Evolutionary conservation across 78 protist genomes (phyloP).

Genomic region (Dictyostelium capitatum): DNA sequence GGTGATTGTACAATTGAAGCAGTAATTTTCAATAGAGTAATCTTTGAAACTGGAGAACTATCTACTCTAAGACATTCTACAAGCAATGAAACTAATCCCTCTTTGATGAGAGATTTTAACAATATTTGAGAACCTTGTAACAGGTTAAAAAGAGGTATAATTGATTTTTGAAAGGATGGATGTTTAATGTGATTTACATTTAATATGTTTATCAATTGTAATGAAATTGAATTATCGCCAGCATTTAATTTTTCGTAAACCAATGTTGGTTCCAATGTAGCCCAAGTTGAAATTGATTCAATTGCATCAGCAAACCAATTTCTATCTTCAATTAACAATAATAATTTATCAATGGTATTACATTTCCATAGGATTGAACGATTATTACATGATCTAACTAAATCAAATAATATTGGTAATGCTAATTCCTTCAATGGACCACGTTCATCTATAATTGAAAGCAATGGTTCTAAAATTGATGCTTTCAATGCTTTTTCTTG

Average conservation of each 20-base stretch:
- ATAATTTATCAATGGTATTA: constrained; percentile 31
- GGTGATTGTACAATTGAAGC: constrained; percentile 13
- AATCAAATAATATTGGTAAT: constrained; percentile 68
- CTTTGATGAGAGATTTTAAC: constrained; percentile 34
- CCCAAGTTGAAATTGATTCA: constrained; percentile 74
- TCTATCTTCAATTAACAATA: constrained; percentile 24
- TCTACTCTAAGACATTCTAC: constrained; percentile 42
- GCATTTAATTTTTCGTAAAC: constrained; percentile 28
- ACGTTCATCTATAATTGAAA: constrained; percentile 29
- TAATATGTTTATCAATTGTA: constrained; percentile 5
- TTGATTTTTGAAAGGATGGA: constrained; percentile 74
- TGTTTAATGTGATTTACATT: constrained; percentile 53
- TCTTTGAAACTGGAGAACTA: constrained; percentile 63
- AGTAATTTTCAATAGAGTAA: constrained; percentile 58
- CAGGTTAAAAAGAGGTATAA: constrained; percentile 41
- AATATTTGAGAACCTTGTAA: constrained; percentile 28
- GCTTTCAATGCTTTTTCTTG: constrained; percentile 68
- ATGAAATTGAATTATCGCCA: background rate
- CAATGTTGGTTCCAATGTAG: constrained; percentile 29
- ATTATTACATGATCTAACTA: constrained; percentile 41
- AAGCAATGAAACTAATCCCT: constrained; percentile 26
- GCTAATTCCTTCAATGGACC: constrained; percentile 78
- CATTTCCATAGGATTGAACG: constrained; percentile 47
- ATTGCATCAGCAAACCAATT: constrained; percentile 82
- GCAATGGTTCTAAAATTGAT: constrained; percentile 50